Conservation (phyloP, 805 yeast genomes). For the Crinitomyces ghanaensis region DNA sequence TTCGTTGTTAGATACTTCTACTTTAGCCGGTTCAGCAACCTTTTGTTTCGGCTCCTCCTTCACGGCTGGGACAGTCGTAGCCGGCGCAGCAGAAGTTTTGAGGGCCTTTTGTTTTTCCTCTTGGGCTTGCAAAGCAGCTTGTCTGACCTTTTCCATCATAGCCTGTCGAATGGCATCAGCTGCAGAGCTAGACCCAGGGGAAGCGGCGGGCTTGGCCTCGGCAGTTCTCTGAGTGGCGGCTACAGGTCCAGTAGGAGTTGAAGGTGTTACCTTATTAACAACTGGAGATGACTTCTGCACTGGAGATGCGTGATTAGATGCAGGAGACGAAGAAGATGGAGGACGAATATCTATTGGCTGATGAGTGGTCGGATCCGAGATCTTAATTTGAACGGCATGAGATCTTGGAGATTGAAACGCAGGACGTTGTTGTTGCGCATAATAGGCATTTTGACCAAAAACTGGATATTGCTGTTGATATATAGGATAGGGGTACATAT, state of each 20-base stretch:
- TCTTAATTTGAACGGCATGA: conserved; percentile 17
- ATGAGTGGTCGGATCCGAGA: conserved; percentile 18
- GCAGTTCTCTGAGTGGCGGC: conserved; percentile 6
- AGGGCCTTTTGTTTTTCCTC: conserved; percentile 10
- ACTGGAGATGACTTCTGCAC: neutral
- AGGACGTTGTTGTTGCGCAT: too few species aligned
- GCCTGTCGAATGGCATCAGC: conserved; percentile 6
- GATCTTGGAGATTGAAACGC: neutral
- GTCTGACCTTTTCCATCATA: conserved; percentile 12
- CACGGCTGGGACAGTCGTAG: too few species aligned
- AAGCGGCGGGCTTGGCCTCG: conserved; percentile 3
- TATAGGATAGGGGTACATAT: too few species aligned
- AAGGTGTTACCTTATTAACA: conserved; percentile 5
- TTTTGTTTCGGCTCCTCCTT: conserved; percentile 11
- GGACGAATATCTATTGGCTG: conserved; percentile 16
- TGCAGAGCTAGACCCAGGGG: conserved; percentile 2
- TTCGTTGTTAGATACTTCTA: conserved; percentile 2
- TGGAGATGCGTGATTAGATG: conserved; percentile 3
- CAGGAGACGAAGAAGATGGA: conserved; percentile 3
- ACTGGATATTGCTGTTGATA: too few species aligned
- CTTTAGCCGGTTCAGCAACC: conserved; percentile 5
- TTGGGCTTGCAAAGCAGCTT: conserved; percentile 10
- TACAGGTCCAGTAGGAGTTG: conserved; percentile 1
- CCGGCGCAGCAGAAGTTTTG: too few species aligned
- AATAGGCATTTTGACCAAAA: too few species aligned